Conservation (phyloP, 2,329 filamentous ascomycete species). For the Coniosporium tulheliwenetii region DNA sequence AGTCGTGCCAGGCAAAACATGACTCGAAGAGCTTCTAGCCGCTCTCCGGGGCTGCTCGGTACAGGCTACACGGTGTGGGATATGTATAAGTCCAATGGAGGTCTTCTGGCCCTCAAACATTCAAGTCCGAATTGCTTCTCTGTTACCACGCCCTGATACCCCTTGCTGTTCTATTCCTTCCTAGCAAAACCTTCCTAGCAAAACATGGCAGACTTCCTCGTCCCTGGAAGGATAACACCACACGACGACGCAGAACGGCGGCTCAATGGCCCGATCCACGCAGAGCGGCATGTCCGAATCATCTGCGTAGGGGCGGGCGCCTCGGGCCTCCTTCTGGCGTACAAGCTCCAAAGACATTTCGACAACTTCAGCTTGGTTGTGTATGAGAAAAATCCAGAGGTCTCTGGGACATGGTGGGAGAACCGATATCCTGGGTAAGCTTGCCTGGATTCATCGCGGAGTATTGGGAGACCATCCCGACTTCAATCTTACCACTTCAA, state of each 20-base stretch:
- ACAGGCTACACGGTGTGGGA: too few species aligned
- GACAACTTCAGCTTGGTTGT: constrained; percentile 23
- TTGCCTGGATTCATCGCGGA: constrained; percentile 1
- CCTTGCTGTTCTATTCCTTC: too few species aligned
- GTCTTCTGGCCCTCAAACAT: too few species aligned
- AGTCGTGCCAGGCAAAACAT: too few species aligned
- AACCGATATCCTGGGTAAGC: constrained; percentile 28
- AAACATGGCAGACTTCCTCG: background rate
- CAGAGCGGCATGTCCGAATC: background rate
- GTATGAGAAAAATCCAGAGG: constrained; percentile 33
- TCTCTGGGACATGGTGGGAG: constrained; percentile 37
- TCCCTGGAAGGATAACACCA: background rate
- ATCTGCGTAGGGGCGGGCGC: constrained; percentile 33
- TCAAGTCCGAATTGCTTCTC: too few species aligned
- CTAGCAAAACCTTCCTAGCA: too few species aligned
- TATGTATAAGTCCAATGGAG: too few species aligned
- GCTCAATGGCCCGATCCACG: background rate
- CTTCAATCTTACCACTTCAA: background rate
- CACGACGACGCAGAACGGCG: background rate
- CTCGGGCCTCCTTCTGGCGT: constrained; percentile 30
- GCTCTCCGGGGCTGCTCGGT: too few species aligned
- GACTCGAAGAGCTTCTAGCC: too few species aligned
- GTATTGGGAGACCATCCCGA: constrained; percentile 1
- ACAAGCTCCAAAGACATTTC: constrained; percentile 31
- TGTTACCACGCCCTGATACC: too few species aligned